Conservation (phyloP, 164 flowering plant genomes). For the Pachysandra terminalis region DNA sequence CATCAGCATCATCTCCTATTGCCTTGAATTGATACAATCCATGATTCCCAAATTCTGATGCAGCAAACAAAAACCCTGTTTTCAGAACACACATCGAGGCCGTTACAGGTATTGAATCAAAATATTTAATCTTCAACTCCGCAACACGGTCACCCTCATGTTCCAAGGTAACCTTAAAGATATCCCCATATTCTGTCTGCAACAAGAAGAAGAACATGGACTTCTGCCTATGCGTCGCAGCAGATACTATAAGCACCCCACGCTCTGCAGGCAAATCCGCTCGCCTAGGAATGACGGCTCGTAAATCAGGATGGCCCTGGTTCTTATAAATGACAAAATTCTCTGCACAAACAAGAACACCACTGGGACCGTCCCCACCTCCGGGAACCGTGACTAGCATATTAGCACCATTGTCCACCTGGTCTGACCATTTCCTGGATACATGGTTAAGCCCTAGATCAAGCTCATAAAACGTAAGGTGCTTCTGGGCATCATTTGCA, state of each 20-base stretch:
- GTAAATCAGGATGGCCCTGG: conserved; percentile 89
- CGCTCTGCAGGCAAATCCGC: conserved; percentile 89
- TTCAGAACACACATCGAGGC: conserved; percentile 84
- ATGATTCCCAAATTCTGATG: conserved; percentile 98
- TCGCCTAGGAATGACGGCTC: conserved; percentile 94
- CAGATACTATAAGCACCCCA: conserved; percentile 91
- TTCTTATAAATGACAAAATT: conserved; percentile 97
- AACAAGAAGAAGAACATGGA: conserved; percentile 86
- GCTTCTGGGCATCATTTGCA: conserved; percentile 92
- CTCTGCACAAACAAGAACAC: conserved; percentile 96
- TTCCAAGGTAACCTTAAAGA: conserved; percentile 85
- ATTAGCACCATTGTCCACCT: conserved; percentile 94
- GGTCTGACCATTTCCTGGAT: conserved; percentile 94
- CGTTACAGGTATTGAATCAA: conserved; percentile 90
- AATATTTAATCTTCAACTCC: conserved; percentile 91
- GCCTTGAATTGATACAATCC: conserved; percentile 91
- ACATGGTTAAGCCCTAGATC: conserved; percentile 97
- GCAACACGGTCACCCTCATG: conserved; percentile 71
- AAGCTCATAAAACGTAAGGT: conserved; percentile 89
- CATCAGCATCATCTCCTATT: conserved; percentile 89
- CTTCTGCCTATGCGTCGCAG: conserved; percentile 85
- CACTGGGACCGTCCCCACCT: conserved; percentile 98
- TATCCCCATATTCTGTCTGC: conserved; percentile 97
- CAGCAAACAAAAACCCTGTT: conserved; percentile 88
- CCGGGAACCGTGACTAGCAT: conserved; percentile 97